Evolutionary conservation across 1,139 yeast species (phyloP), one percentile per base, ranked within the genome.

Genomic region (Blastobotrys buckinghamii): DNA sequence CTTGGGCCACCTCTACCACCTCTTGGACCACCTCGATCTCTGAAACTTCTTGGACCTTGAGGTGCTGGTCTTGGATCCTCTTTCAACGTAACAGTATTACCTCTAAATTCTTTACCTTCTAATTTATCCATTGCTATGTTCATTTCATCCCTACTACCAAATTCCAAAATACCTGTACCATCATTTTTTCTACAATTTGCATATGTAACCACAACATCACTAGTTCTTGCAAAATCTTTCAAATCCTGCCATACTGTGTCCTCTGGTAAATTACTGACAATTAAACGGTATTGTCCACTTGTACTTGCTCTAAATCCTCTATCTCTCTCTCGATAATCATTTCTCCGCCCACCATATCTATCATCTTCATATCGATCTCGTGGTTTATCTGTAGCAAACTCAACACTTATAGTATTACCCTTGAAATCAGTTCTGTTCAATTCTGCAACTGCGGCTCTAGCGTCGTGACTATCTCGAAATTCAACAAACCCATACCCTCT

Each of bases 401-500:
- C 72, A 43, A 68, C 65, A 36, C 52, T 55, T 41, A 70, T 59
- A 12, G 56, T 53, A 50, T 62, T 62, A 50, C 72, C 72, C 48
- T 59, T 59, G 54, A 62, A 59, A 27, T 60, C 62, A 49, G 64
- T 58, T 50, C 67, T 67, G 51, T 68, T 59, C 41, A 64, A 58
- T 37, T 53, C 61, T 19, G 57, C 60, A 26, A 59, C 53, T 35
- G 70, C 70, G n/a, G 52, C 52, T 42, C 50, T 49, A 27, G 69
- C 68, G 38, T 61, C 62, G 16, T 54, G 64, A 16, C 55, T 50
- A 24, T 47, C 50, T 33, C 76, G 80, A 63, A 78, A 89, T 6
- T 84, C 82, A 1, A 89, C 71, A 63, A 90, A 90, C 0, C 86
- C 97, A 62, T 90, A 92, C 0, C 97, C 85, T 55, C 87, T 71